Evolutionary conservation across 2,329 filamentous ascomycete species (phyloP), one percentile per base, ranked within the genome.

Genomic region (Monilinia polystroma): DNA sequence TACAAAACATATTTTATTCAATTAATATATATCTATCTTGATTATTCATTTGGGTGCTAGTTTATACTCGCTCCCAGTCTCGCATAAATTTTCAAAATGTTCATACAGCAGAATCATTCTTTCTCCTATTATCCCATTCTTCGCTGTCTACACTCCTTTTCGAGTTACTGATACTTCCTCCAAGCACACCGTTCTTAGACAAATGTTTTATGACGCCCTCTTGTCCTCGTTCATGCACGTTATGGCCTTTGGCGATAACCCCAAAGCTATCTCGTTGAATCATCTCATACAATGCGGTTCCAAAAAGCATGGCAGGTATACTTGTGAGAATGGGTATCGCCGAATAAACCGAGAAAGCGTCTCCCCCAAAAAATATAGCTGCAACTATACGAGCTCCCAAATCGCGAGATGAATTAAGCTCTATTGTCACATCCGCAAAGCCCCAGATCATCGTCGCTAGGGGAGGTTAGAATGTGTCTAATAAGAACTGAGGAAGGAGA

Each of bases 361-460:
- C 82, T 14, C 78, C 72, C 59, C 83, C 83, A 70, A 79, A 85
- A 75, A 86, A 86, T 68, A 86, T 86, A 20, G 83, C 83, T 7
- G 83, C 84, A 0, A 87, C 84, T 35, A 87, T 81, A 23, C 85
- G 81, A 1, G 83, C 82, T n/a, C 85, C 85, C 18, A 87, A 77
- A 72, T 87, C 85, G 71, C 84, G 78, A 14, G 85, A 85, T 43
- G 85, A 73, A 74, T 88, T 88, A 18, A 84, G 85, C 51, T 78
- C 80, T 70, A 87, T 82, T 16, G 82, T 84, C 57, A 84, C 79
- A 66, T 79, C 78, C 12, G 83, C 84, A 70, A 86, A 87, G 3
- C 82, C 84, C 83, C 84, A 87, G 53, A 75, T 54, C 72, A 75
- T 74, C 35, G 78, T 76, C 3, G 63, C 63, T 64, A 49, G 47